Base-by-base conservation (phyloP, 176 grass and related monocot species). In the Oryza meyeriana region DNA sequence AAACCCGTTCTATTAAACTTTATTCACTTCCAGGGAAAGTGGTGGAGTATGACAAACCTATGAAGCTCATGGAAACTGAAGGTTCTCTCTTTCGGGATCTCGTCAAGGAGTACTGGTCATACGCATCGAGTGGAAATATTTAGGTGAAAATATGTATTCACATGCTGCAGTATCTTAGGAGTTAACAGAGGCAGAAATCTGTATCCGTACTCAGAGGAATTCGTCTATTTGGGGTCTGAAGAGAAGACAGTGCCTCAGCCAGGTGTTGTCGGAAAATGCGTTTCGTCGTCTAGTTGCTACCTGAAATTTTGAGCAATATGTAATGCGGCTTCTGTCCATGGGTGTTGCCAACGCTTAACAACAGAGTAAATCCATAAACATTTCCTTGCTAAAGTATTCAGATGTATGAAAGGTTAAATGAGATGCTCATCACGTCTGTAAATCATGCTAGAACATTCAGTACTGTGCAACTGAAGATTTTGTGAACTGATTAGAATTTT, bases 101-200 rank as follows among this genome's bases (percentile, higher is more conserved):
- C 1, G 87, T 94, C 12, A 94, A 87, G 39, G 91, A 97, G 72
- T 97, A 97, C 55, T 94, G 94, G 94, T 88, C 94, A 12, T 90
- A 94, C 35, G 74, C 89, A 25, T 78, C 79, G 5, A 79, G 82
- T 4, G 76, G 25, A 35, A 82, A 79, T 27, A 64, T 94, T 48
- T 86, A 83, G 66, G 13, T 40, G 17, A 33, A 61, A 24, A 59
- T 58, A 42, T 50, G 40, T 36, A 40, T 30, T 7, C 50, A 13
- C 24, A 40, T 9, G 5, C 4, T 42, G 28, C 34, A 58, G 36
- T 40, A 13, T 67, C 50, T 57, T 4, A 26, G 28, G 57, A 79
- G 25, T 57, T 16, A 14, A 59, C 55, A 16, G 22, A 59, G 22
- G n/a, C 69, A 31, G 2, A 31, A 55, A 41, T 4, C 17, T 61